Percentiles rank a stretch among this genome's conserved stretches.
These are phyloP conservation scores for Borealophlyctis nickersoniae DNA, from an alignment of 192 early-diverging fungal species.

Conservation along the genomic window DNA sequence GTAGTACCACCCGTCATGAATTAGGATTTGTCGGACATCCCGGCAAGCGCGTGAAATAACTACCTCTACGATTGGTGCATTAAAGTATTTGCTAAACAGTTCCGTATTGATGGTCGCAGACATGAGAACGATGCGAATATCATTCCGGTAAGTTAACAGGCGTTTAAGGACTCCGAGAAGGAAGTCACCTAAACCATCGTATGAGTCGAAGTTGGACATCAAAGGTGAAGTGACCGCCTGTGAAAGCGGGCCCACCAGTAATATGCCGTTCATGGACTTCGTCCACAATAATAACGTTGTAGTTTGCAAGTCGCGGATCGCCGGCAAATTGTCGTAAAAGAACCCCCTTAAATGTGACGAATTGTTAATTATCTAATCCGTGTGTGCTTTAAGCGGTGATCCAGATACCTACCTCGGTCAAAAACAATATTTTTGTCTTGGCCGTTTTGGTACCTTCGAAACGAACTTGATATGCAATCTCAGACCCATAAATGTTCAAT, in stretches of 20 bases:
- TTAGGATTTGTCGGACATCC: no score
- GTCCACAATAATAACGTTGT: conserved; percentile 74
- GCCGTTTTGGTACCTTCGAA: conserved; percentile 53
- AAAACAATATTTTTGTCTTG: conserved; percentile 65
- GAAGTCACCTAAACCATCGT: conserved; percentile 56
- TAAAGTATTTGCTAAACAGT: conserved; percentile 75
- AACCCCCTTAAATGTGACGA: conserved; percentile 42
- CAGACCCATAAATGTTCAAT: conserved; percentile 60
- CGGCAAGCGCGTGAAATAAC: no score
- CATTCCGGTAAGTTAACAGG: conserved; percentile 47
- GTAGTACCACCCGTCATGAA: no score
- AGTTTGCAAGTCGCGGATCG: conserved; percentile 55
- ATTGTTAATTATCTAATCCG: no score
- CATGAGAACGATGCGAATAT: conserved; percentile 83
- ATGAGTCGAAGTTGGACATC: no score
- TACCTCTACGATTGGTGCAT: conserved; percentile 17
- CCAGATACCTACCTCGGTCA: conserved; percentile 51
- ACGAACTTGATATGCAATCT: conserved; percentile 59
- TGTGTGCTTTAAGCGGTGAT: not conserved
- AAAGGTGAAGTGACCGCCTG: not conserved
- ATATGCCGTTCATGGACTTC: conserved; percentile 80
- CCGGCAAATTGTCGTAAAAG: conserved; percentile 65
- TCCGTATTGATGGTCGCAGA: conserved; percentile 85
- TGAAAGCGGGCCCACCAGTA: conserved; percentile 11
- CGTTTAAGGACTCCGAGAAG: conserved; percentile 71